These are phyloP conservation scores for Globisporangium solare DNA, from an alignment of 352 stramenopile genomes.

Conservation along the genomic window DNA sequence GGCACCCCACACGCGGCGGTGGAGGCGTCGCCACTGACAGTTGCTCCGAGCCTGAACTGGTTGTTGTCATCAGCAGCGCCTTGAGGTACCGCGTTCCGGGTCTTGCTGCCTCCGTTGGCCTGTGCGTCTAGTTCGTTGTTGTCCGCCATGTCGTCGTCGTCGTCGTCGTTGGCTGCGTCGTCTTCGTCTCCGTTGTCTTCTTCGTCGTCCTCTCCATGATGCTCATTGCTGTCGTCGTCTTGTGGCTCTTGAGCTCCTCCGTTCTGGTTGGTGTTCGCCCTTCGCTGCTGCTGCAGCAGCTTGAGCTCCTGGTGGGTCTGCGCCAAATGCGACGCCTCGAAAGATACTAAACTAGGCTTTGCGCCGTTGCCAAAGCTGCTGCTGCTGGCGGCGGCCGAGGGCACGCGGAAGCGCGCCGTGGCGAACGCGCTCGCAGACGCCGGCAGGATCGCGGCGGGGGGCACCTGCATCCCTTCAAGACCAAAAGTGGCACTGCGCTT, in stretches of 20 bases:
- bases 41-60: too few relatives aligned
- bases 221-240: neutral
- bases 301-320: constrained; percentile 1
- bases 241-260: neutral
- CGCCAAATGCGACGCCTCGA: neutral
- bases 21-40: too few relatives aligned
- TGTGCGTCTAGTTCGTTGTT: constrained; percentile 9
- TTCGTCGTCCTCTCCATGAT: constrained; percentile 4
- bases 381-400: constrained; percentile 3
- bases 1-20: too few relatives aligned
- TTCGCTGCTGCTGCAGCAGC: constrained; percentile 4
- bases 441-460: constrained; percentile 1
- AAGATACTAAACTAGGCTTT: neutral
- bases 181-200: constrained; percentile 12
- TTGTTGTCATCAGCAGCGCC: too few relatives aligned
- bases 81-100: neutral
- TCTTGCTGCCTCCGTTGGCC: constrained; percentile 8
- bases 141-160: constrained; percentile 5
- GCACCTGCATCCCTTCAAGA: constrained; percentile 37
- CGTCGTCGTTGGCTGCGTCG: constrained; percentile 5
- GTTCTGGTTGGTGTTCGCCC: neutral
- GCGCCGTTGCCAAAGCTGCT: neutral
- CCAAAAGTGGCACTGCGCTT: constrained; percentile 13
- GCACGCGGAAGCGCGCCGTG: constrained; percentile 14
- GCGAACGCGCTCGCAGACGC: constrained; percentile 2